phyloP scores from a whole-genome alignment of 2,329 filamentous ascomycete species.

The Aspergillus bombycis region DNA sequence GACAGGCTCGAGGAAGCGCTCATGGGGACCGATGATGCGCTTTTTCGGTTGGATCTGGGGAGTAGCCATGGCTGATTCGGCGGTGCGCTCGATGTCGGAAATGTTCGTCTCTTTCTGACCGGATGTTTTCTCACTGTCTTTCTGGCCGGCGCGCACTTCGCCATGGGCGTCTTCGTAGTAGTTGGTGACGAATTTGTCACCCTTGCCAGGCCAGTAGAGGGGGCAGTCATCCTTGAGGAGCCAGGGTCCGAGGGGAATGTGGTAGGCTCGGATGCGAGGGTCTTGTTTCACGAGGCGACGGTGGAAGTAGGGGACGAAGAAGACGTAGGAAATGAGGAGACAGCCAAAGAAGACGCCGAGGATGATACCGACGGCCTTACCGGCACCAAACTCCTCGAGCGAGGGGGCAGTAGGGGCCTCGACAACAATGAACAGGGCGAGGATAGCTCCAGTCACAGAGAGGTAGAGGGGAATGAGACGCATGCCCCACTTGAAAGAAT shows the following conservation, averaged over 20 bases:
- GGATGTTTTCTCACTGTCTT: constrained; percentile 3
- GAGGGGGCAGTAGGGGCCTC: constrained; percentile 30
- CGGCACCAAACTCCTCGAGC: constrained; percentile 29
- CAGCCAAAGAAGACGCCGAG: constrained; percentile 32
- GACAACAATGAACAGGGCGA: constrained; percentile 63
- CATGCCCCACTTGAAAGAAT: constrained; percentile 55
- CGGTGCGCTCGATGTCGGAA: constrained; percentile 16
- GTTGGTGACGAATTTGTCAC: constrained; percentile 40
- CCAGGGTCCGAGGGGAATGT: constrained; percentile 44
- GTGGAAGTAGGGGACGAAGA: constrained; percentile 33
- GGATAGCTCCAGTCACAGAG: constrained; percentile 51
- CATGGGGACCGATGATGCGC: constrained; percentile 24
- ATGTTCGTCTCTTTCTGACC: constrained; percentile 14
- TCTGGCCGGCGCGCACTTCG: constrained; percentile 26
- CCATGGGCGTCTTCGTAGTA: constrained; percentile 44
- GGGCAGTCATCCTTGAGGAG: constrained; percentile 43
- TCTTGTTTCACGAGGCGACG: constrained; percentile 31
- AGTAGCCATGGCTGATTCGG: constrained; percentile 21
- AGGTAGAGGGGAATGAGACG: constrained; percentile 55
- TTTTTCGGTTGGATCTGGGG: constrained; percentile 25
- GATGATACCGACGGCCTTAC: constrained; percentile 29
- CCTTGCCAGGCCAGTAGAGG: constrained; percentile 46
- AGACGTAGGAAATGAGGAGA: constrained; percentile 26
- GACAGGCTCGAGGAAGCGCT: constrained; percentile 30
- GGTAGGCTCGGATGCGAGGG: constrained; percentile 27